Evolutionary conservation across 2,329 filamentous ascomycete genomes (phyloP).

Genomic region (Samsoniella hepiali): DNA sequence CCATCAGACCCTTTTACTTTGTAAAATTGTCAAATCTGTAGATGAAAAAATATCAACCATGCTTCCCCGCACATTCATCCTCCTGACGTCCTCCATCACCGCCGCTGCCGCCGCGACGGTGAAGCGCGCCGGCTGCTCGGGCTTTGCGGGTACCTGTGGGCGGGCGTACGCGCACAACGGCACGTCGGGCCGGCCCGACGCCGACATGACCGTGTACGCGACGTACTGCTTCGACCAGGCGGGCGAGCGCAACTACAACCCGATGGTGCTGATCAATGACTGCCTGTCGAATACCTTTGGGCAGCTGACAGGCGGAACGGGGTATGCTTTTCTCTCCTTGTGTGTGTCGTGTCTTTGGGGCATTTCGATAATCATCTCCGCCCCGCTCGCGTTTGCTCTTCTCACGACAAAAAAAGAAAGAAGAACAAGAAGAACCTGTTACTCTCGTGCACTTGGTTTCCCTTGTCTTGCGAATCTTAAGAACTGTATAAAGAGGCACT

Average conservation of each 20-base stretch:
- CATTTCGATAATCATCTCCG: neutral
- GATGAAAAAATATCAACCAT: neutral
- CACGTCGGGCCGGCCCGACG: slow-evolving; percentile 6
- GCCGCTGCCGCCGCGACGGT: neutral
- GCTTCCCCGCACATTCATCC: neutral
- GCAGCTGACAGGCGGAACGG: slow-evolving; percentile 1
- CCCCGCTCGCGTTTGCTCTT: neutral
- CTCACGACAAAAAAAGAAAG: too few relatives aligned
- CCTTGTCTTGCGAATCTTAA: too few relatives aligned
- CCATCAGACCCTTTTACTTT: neutral
- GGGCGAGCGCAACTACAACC: slow-evolving; percentile 11
- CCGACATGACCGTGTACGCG: slow-evolving; percentile 6
- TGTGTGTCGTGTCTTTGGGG: neutral
- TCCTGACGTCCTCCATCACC: too few relatives aligned
- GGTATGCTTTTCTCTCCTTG: neutral
- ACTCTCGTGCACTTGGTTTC: too few relatives aligned
- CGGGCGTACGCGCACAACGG: slow-evolving; percentile 3
- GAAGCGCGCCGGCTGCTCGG: neutral
- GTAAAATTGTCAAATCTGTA: neutral
- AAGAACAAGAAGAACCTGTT: too few relatives aligned
- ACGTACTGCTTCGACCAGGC: slow-evolving; percentile 10
- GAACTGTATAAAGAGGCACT: neutral
- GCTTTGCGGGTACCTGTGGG: slow-evolving; percentile 7
- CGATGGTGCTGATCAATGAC: neutral
- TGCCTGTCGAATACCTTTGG: slow-evolving; percentile 9